Base-by-base conservation (phyloP, 768 basidiomycete genomes). In the Clitopilus hobsonii region DNA sequence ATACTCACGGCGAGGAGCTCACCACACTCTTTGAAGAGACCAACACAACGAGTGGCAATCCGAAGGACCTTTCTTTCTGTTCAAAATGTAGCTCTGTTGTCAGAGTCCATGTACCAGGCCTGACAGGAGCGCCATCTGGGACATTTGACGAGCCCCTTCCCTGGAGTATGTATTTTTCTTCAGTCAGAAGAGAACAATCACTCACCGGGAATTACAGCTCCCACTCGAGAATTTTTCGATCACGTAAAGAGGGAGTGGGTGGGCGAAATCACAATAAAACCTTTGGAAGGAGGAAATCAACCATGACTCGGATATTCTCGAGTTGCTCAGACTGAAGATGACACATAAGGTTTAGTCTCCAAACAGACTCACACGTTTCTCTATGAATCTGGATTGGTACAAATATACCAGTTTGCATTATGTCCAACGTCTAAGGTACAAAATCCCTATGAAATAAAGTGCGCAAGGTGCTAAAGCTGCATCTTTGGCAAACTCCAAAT, bases 51-150 rank as follows among this genome's bases (percentile, higher is more conserved):
- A 52, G 51, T 26, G 51, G 51, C 2, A 52, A 29, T 2, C 28
- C 51, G 27, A 52, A 30, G 6, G 16, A 25, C 4, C 11, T 52
- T 18, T 52, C 51, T 23, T 52, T 52, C 51, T 52, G 51, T 11
- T 52, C 51, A 7, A 52, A 52, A 18, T 52, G 51, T 32, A 30
- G 51, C 13, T 52, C 51, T 2, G 7, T 7, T n/a, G 38, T 52
- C 1, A 52, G 51, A 23, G 23, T 52, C 27, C 30, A 32, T 22
- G 14, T 13, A 8, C 20, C 10, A 36, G 30, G 23, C 7, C 23
- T 52, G 29, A 20, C 38, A 25, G 29, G 30, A 13, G 51, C 29
- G 13, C 51, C 51, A 8, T 27, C 51, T 3, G 51, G 51, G 6
- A 36, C 51, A 11, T 52, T 27, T 38, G 51, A 52, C 10, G 51